Evolutionary conservation across 768 basidiomycete species (phyloP).

Genomic region (Serendipita sp.): DNA sequence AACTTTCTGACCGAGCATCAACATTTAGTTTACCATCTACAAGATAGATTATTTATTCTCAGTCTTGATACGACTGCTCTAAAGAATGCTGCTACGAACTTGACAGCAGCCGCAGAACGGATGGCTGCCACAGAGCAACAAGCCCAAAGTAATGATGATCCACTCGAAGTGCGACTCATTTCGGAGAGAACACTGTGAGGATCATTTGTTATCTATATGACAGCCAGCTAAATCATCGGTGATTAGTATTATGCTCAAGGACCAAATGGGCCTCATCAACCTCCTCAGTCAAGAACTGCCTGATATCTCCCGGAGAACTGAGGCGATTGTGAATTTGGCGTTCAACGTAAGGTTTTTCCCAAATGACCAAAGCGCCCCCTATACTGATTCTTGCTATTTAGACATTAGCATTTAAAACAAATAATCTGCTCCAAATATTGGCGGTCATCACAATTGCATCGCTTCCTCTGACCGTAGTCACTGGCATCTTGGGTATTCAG

Average conservation of each 20-base stretch:
- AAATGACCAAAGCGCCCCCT: neutral
- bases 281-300: conserved; percentile 1
- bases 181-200: neutral
- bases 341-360: neutral
- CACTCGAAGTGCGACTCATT: neutral
- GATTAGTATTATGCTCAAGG: neutral
- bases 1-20: neutral
- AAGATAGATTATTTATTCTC: conserved; percentile 3
- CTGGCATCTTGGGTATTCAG: conserved; percentile 1
- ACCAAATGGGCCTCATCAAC: conserved; percentile 1
- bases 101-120: neutral
- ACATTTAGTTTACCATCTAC: neutral
- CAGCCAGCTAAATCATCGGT: neutral
- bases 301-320: neutral
- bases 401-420: neutral
- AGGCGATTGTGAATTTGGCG: neutral
- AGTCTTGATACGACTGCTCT: neutral
- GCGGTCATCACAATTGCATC: neutral
- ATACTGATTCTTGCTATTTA: neutral
- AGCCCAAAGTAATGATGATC: neutral
- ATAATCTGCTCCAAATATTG: neutral
- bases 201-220: neutral
- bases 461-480: neutral
- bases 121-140: neutral
- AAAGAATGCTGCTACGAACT: neutral